Percentiles rank a stretch among this genome's conserved stretches.
Conservation (phyloP, 2,329 filamentous ascomycete species). For the Tolypocladium tropicale region DNA sequence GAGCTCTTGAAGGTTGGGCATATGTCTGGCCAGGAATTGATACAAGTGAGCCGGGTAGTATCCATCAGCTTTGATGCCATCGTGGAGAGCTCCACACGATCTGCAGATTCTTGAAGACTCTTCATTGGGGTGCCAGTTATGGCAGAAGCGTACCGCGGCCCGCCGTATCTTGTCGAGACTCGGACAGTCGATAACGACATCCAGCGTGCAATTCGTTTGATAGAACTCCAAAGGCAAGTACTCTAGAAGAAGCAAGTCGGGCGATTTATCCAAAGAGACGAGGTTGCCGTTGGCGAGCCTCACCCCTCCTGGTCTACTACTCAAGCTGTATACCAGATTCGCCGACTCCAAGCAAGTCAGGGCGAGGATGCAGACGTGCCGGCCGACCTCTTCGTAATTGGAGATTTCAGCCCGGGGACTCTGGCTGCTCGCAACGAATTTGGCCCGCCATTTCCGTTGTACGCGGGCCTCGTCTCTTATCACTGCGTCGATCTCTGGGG, state of each 20-base stretch:
- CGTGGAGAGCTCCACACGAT: conserved; percentile 22
- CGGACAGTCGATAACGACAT: conserved; percentile 14
- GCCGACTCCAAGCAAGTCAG: conserved; percentile 17
- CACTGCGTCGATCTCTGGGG: background rate
- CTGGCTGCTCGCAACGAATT: background rate
- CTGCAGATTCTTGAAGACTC: conserved; percentile 15
- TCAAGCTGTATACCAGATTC: conserved; percentile 10
- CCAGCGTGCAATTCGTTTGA: conserved; percentile 15
- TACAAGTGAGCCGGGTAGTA: conserved; percentile 30
- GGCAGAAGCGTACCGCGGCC: conserved; percentile 31
- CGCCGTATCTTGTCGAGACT: conserved; percentile 23
- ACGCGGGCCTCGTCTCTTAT: conserved; percentile 10
- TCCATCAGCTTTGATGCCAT: conserved; percentile 12
- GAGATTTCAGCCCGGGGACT: conserved; percentile 18
- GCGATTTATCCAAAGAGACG: conserved; percentile 16
- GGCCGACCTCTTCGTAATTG: conserved; percentile 17
- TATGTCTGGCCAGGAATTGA: conserved; percentile 30
- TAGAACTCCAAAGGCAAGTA: conserved; percentile 20
- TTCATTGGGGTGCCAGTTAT: conserved; percentile 27
- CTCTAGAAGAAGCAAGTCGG: conserved; percentile 23
- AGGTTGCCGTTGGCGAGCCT: conserved; percentile 15
- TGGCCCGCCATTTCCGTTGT: background rate
- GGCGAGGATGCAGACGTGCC: conserved; percentile 14
- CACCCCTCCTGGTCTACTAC: conserved; percentile 11
- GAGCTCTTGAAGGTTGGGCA: conserved; percentile 30